A percentile compares a stretch with the other conserved stretches of the same genome.
Conservation (phyloP, 495 filamentous ascomycete genomes). For the Platismatia glauca region DNA sequence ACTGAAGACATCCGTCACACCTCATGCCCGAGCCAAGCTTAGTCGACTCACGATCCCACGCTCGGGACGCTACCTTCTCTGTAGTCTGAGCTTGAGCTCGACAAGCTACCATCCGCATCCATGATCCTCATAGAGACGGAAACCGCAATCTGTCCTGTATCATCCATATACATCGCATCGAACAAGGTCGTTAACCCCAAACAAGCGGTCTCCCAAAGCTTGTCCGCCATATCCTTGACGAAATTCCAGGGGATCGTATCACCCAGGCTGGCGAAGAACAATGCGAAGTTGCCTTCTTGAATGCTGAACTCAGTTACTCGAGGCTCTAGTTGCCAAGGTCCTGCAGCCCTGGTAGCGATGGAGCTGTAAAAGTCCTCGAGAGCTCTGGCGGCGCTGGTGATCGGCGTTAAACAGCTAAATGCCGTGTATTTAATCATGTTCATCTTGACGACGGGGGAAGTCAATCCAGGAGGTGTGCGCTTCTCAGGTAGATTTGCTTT, state of each 20-base stretch:
- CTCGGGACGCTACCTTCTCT: conserved; percentile 3
- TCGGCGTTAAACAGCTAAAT: not conserved
- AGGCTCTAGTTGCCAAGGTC: not conserved
- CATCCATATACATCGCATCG: not conserved
- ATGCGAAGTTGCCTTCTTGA: not conserved
- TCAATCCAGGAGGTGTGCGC: not conserved
- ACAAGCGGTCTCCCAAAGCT: not conserved
- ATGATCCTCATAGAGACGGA: not conserved
- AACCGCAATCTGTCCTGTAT: not conserved
- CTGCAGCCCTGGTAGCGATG: not conserved
- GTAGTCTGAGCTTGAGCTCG: not conserved
- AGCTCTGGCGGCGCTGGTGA: not conserved
- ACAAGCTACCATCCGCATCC: not conserved
- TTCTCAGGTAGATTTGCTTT: not conserved
- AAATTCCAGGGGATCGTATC: not conserved
- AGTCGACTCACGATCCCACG: not conserved
- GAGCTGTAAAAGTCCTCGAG: not conserved
- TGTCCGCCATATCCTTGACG: not conserved
- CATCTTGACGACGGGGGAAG: not conserved
- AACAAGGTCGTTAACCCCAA: not conserved
- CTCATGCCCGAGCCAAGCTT: not conserved
- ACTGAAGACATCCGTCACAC: not conserved
- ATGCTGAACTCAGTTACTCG: not conserved
- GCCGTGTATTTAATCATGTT: not conserved
- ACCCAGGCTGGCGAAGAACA: not conserved